These are phyloP conservation scores for Hondaea fermentalgiana DNA, from an alignment of 108 stramenopile genomes.

Conservation along the genomic window DNA sequence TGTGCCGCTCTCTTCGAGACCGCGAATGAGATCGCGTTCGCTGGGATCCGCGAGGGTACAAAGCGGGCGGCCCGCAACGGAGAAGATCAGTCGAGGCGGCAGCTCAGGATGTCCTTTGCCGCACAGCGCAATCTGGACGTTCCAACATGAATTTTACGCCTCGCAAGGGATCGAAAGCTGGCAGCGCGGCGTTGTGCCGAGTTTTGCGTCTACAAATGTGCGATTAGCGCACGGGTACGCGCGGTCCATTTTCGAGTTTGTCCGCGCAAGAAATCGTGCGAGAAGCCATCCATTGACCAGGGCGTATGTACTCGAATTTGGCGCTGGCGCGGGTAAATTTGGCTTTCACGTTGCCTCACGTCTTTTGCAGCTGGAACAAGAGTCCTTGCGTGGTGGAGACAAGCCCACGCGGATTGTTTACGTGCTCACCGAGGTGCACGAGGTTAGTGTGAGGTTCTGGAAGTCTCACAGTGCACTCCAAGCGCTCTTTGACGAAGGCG, in stretches of 20 bases:
- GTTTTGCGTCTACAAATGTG: neutral
- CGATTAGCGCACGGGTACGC: neutral
- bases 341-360: neutral
- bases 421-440: neutral
- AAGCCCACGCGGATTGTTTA: neutral
- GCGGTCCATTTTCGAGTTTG: slow-evolving; percentile 1
- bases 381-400: neutral
- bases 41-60: too few species aligned
- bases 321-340: neutral
- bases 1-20: too few species aligned
- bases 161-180: neutral
- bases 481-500: neutral
- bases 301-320: neutral
- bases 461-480: neutral
- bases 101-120: neutral
- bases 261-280: neutral
- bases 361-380: neutral
- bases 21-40: too few species aligned
- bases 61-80: neutral
- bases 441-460: neutral
- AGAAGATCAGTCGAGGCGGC: neutral
- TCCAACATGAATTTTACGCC: neutral
- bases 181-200: neutral
- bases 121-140: neutral
- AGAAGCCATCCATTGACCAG: neutral